Evolutionary conservation across 2,329 filamentous ascomycete species (phyloP).

Genomic region (Talaromyces sp.): DNA sequence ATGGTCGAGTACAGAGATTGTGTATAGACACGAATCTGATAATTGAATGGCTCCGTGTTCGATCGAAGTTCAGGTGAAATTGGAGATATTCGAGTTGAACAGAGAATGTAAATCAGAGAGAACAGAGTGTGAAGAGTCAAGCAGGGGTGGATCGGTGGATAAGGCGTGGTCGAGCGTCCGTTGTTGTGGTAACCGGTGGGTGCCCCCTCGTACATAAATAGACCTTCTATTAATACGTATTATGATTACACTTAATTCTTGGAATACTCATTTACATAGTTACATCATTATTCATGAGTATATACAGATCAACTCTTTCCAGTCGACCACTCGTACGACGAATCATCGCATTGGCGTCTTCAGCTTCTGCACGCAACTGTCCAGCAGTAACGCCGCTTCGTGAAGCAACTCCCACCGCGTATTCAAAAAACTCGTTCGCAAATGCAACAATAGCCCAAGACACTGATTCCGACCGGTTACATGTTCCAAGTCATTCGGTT

Average conservation of each 20-base stretch:
- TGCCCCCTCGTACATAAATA: neutral
- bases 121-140: neutral
- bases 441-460: slow-evolving; percentile 73
- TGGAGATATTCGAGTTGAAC: neutral
- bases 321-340: neutral
- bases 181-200: slow-evolving; percentile 18
- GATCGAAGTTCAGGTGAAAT: neutral
- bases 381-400: slow-evolving; percentile 76
- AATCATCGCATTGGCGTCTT: slow-evolving; percentile 13
- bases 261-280: neutral
- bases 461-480: slow-evolving; percentile 78
- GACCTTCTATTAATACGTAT: no score
- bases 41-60: neutral
- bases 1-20: neutral
- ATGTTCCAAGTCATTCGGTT: slow-evolving; percentile 72
- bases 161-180: slow-evolving; percentile 1
- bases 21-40: neutral
- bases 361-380: slow-evolving; percentile 71
- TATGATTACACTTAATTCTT: no score
- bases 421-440: slow-evolving; percentile 75
- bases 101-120: neutral
- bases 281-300: neutral
- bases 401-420: slow-evolving; percentile 89
- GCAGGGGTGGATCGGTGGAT: slow-evolving; percentile 17
- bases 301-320: neutral